A percentile compares a stretch with the other conserved stretches of the same genome.
Evolutionary conservation across 2,329 filamentous ascomycete genomes (phyloP).

Genomic region (Acephala macrosclerotiorum): DNA sequence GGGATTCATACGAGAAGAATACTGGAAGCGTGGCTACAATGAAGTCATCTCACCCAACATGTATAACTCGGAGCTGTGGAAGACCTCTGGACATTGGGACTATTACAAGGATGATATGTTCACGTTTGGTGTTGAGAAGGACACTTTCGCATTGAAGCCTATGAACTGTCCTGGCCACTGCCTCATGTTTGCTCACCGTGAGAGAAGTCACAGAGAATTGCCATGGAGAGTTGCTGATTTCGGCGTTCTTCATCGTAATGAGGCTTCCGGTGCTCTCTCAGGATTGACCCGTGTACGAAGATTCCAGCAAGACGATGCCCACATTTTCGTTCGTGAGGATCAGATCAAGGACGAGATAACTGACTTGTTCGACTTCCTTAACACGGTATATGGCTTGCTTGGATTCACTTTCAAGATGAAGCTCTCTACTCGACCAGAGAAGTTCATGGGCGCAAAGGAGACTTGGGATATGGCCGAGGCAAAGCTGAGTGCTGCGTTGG

Average conservation of each 20-base stretch:
- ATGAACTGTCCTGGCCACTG: constrained; percentile 99
- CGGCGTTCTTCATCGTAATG: constrained; percentile 93
- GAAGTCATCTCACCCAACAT: constrained; percentile 97
- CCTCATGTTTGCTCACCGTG: constrained; percentile 83
- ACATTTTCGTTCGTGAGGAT: constrained; percentile 91
- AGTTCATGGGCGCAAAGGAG: constrained; percentile 84
- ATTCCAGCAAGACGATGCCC: constrained; percentile 96
- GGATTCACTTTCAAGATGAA: constrained; percentile 94
- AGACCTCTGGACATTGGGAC: constrained; percentile 93
- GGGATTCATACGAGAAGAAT: constrained; percentile 82
- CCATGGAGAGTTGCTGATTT: constrained; percentile 96
- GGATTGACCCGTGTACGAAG: constrained; percentile 91
- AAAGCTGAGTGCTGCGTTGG: constrained; percentile 79
- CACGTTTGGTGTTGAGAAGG: constrained; percentile 84
- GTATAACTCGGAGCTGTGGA: constrained; percentile 94
- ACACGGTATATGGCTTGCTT: constrained; percentile 80
- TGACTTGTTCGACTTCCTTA: constrained; percentile 86
- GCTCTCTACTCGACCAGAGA: constrained; percentile 88
- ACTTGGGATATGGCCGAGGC: constrained; percentile 91
- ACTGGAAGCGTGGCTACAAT: constrained; percentile 91
- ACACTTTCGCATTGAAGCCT: constrained; percentile 85
- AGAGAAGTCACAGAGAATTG: constrained; percentile 87
- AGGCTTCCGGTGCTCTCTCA: constrained; percentile 88
- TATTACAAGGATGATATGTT: constrained; percentile 97
- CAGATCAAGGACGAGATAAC: constrained; percentile 80